These are phyloP conservation scores for Penicillium dipodomyicola DNA, from an alignment of 495 filamentous ascomycete genomes.

Conservation along the genomic window DNA sequence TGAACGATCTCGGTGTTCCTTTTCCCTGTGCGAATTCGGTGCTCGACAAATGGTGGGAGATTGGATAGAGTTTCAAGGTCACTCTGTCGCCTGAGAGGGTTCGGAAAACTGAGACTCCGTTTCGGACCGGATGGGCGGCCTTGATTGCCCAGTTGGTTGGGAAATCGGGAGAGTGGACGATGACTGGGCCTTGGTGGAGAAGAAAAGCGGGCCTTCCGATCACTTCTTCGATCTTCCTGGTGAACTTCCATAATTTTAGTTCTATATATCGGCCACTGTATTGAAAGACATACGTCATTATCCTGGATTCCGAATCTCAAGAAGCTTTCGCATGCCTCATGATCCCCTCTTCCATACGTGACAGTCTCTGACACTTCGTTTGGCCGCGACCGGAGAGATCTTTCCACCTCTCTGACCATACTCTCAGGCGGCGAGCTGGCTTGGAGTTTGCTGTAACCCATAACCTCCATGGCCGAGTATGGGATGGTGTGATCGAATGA, in stretches of 20 bases:
- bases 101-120: not conserved
- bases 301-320: slow-evolving; percentile 6
- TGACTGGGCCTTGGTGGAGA: slow-evolving; percentile 6
- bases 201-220: slow-evolving; percentile 4
- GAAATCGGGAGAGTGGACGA: slow-evolving; percentile 1
- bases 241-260: slow-evolving; percentile 3
- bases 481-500: not conserved
- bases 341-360: slow-evolving; percentile 4
- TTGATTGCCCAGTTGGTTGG: slow-evolving; percentile 3
- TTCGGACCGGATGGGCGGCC: slow-evolving; percentile 5
- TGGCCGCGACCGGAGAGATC: slow-evolving; percentile 1
- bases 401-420: not conserved
- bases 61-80: slow-evolving; percentile 5
- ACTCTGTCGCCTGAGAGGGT: not conserved
- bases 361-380: not conserved
- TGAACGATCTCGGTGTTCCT: not conserved
- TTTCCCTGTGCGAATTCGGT: not conserved
- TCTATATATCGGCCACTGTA: not conserved
- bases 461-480: not conserved
- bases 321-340: slow-evolving; percentile 4
- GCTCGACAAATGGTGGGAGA: slow-evolving; percentile 5
- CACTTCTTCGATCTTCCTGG: slow-evolving; percentile 2
- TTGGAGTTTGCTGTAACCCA: not conserved
- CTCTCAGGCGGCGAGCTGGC: not conserved
- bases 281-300: slow-evolving; percentile 1